phyloP scores from a whole-genome alignment of 148 eudicot species.

The Rheum nobile region DNA sequence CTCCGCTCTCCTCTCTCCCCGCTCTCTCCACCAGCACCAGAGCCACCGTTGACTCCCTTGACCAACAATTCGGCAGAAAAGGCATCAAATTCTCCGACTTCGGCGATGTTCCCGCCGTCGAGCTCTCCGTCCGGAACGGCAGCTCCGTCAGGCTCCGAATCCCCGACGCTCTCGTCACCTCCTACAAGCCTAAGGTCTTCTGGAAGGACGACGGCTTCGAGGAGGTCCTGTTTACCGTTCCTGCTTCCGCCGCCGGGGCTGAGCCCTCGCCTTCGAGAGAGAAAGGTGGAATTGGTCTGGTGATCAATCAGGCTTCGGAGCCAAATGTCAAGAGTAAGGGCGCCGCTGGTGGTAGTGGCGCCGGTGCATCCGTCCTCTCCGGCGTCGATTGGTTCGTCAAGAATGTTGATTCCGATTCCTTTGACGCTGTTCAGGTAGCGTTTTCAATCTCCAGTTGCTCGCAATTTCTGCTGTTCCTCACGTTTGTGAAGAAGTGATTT shows the following conservation, averaged over 20 bases:
- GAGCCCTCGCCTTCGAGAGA: conserved; percentile 8
- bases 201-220: conserved; percentile 87
- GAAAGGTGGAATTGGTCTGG: conserved; percentile 76
- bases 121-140: conserved; percentile 77
- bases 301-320: conserved; percentile 36
- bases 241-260: conserved; percentile 15
- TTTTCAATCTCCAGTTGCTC: neutral
- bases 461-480: neutral
- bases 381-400: conserved; percentile 59
- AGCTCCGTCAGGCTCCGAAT: conserved; percentile 63
- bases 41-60: conserved; percentile 39
- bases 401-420: conserved; percentile 75
- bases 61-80: conserved; percentile 68
- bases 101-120: conserved; percentile 28
- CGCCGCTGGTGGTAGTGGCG: neutral
- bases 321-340: conserved; percentile 11
- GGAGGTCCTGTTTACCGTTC: conserved; percentile 62
- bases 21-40: conserved; percentile 26
- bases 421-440: conserved; percentile 86
- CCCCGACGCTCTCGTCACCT: conserved; percentile 57
- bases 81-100: conserved; percentile 57
- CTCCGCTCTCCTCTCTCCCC: conserved; percentile 50
- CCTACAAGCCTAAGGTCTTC: conserved; percentile 82
- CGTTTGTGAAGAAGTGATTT: neutral
- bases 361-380: conserved; percentile 17